Conservation (phyloP, 2,329 filamentous ascomycete species). For the Apiospora saccharicola region DNA sequence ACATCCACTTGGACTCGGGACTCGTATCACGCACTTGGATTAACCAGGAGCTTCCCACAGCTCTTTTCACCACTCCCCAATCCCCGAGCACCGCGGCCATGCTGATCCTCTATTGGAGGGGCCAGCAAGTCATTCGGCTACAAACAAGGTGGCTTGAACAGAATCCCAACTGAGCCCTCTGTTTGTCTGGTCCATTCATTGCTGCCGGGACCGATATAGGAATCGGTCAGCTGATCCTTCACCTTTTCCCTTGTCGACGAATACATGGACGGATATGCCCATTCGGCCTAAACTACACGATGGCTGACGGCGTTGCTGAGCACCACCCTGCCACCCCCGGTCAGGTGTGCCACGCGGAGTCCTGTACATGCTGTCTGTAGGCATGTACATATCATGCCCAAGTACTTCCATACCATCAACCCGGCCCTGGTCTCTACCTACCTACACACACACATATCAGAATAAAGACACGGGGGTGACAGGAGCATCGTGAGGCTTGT, state of each 20-base stretch:
- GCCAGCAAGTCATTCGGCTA: neutral
- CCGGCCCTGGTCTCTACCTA: neutral
- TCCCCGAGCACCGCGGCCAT: neutral
- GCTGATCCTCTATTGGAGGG: slow-evolving; percentile 9
- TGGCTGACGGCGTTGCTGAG: neutral
- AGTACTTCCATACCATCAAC: neutral
- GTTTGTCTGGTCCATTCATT: neutral
- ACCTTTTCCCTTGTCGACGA: neutral
- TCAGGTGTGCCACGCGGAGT: slow-evolving; percentile 13
- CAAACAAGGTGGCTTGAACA: neutral
- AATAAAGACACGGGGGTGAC: neutral
- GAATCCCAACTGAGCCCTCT: neutral
- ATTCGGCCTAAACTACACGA: slow-evolving; percentile 3
- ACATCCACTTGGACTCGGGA: slow-evolving; percentile 39
- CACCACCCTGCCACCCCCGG: neutral
- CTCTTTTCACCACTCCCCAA: neutral
- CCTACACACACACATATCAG: neutral
- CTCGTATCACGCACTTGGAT: slow-evolving; percentile 33
- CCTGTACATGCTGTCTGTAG: neutral
- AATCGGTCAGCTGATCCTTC: slow-evolving; percentile 9
- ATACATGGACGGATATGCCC: neutral
- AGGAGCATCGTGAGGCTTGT: slow-evolving; percentile 13
- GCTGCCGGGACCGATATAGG: slow-evolving; percentile 4
- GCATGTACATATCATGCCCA: neutral
- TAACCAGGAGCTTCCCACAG: slow-evolving; percentile 24